Conservation (phyloP, 225 moss, liverwort and hornwort species). For the Pleurozium schreberi region DNA sequence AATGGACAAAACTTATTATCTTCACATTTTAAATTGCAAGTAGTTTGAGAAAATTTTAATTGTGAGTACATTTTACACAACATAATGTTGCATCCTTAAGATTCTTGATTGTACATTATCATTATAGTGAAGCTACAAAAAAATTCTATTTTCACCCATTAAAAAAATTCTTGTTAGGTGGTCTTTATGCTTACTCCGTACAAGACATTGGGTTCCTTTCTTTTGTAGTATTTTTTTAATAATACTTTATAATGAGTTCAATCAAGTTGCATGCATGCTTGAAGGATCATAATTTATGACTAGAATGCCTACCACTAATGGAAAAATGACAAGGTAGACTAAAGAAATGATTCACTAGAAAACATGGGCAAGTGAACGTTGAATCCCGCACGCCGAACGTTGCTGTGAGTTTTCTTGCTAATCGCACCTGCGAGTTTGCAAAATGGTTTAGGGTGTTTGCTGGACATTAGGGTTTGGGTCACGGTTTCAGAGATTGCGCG, state of each 20-base stretch:
- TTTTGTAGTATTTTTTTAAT: not conserved
- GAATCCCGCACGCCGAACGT: too few species aligned
- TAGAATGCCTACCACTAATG: accelerated
- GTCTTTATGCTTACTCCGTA: accelerated
- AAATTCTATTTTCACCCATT: not conserved
- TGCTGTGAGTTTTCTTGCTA: too few species aligned
- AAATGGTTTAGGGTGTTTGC: too few species aligned
- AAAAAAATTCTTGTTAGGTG: too few species aligned
- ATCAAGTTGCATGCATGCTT: not conserved
- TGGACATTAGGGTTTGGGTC: too few species aligned
- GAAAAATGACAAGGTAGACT: not conserved
- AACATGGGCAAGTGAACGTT: too few species aligned
- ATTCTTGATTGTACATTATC: not conserved
- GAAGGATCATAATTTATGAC: not conserved
- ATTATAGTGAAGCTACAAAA: accelerated
- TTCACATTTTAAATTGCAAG: not conserved
- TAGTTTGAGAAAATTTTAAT: not conserved
- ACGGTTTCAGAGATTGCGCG: too few species aligned
- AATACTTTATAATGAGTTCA: not conserved
- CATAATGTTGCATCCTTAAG: not conserved
- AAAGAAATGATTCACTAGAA: not conserved
- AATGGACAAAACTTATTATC: not conserved
- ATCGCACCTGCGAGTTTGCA: too few species aligned
- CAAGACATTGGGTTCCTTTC: accelerated
- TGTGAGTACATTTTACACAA: not conserved